These are phyloP conservation scores for Dictyostelium capitatum DNA, from an alignment of 78 protist species.

Conservation along the genomic window DNA sequence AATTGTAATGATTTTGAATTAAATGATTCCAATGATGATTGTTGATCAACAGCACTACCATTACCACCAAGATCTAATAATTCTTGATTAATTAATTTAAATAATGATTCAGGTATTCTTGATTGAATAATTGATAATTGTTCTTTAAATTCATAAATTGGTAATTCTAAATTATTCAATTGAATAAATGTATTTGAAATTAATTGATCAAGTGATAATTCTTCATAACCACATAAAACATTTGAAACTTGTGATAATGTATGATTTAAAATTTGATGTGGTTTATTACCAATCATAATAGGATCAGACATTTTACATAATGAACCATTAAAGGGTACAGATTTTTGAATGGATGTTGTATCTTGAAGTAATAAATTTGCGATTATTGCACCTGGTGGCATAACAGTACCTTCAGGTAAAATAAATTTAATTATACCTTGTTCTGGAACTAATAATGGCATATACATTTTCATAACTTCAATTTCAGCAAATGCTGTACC, in stretches of 20 bases:
- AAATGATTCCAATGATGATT: neutral
- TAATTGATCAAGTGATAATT: neutral
- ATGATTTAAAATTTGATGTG: conserved; percentile 70
- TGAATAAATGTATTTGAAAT: conserved; percentile 41
- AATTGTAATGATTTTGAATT: neutral
- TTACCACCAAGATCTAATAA: neutral
- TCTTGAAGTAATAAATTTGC: conserved; percentile 90
- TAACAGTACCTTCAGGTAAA: conserved; percentile 87
- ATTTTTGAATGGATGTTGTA: conserved; percentile 35
- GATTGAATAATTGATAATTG: conserved; percentile 68
- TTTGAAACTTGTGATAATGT: conserved; percentile 29
- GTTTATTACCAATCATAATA: conserved; percentile 66
- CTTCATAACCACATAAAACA: conserved; percentile 77
- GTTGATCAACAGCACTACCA: neutral
- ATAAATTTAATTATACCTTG: conserved; percentile 84
- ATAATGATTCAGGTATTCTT: conserved; percentile 81
- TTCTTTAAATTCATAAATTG: conserved; percentile 82
- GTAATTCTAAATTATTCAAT: conserved; percentile 69
- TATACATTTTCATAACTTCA: conserved; percentile 98
- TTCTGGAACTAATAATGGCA: conserved; percentile 88
- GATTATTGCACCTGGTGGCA: conserved; percentile 94
- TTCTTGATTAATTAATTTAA: conserved; percentile 47
- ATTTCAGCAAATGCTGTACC: conserved; percentile 92
- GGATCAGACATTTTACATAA: conserved; percentile 51
- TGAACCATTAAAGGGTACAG: conserved; percentile 15